A percentile compares a stretch with the other conserved stretches of the same genome.
These are phyloP conservation scores for Fraxinus floribunda DNA, from an alignment of 305 asterid species.

Conservation along the genomic window DNA sequence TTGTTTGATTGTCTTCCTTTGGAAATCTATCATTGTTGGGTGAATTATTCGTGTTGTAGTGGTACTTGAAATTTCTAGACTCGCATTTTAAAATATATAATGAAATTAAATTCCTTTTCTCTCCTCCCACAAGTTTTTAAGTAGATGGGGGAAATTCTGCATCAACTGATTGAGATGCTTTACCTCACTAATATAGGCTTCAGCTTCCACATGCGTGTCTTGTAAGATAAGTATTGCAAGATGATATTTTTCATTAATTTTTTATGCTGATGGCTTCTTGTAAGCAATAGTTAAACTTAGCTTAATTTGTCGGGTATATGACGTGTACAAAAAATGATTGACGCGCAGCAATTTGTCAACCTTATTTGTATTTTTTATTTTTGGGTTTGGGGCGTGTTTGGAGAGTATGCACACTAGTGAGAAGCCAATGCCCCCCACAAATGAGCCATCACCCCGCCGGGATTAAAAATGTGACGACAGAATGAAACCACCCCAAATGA, in stretches of 20 bases:
- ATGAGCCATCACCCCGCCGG: neutral
- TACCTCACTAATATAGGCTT: neutral
- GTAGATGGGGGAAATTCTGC: neutral
- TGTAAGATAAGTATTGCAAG: neutral
- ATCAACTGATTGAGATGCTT: conserved; percentile 1
- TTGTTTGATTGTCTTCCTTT: neutral
- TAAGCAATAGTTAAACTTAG: neutral
- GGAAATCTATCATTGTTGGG: neutral
- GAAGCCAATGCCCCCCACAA: neutral
- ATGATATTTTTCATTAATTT: neutral
- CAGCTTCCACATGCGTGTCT: neutral
- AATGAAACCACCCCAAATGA: neutral
- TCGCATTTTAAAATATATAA: neutral
- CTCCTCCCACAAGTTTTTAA: neutral
- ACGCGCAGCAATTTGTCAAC: neutral
- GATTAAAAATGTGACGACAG: neutral
- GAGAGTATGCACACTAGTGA: neutral
- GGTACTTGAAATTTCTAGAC: neutral
- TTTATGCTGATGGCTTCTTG: neutral
- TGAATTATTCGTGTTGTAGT: neutral
- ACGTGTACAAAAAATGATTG: neutral
- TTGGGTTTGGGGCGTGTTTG: neutral
- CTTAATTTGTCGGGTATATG: neutral
- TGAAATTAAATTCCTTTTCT: conserved; percentile 1
- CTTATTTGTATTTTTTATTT: neutral